phyloP scores from a whole-genome alignment of 495 filamentous ascomycete genomes.

The Aspergillus wentii region DNA sequence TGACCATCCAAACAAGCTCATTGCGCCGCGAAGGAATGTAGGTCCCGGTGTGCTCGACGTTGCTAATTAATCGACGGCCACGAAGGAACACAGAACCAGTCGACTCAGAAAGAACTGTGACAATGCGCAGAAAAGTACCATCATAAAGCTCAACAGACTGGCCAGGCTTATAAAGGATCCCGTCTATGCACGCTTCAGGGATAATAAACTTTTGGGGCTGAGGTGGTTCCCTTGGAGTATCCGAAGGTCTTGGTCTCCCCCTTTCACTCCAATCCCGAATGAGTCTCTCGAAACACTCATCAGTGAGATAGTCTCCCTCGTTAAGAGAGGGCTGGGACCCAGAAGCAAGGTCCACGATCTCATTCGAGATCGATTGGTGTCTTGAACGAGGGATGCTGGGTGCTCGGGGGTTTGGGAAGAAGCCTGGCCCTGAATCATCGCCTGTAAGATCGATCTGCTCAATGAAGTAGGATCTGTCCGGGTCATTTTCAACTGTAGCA shows the following conservation, averaged over 20 bases:
- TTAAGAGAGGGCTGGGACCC: constrained; percentile 2
- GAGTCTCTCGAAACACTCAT: constrained; percentile 13
- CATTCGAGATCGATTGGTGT: not conserved
- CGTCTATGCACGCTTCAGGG: constrained; percentile 19
- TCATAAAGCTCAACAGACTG: constrained; percentile 19
- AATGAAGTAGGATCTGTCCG: constrained; percentile 7
- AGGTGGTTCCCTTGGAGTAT: not conserved
- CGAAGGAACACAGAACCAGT: constrained; percentile 10
- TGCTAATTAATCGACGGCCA: constrained; percentile 15
- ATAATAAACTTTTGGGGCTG: constrained; percentile 15
- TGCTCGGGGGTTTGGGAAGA: too few relatives aligned
- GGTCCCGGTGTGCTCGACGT: constrained; percentile 2
- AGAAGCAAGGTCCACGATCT: constrained; percentile 7
- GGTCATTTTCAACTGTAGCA: constrained; percentile 11
- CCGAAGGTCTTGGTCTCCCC: too few relatives aligned
- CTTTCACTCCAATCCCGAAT: constrained; percentile 6
- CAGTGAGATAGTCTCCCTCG: constrained; percentile 19
- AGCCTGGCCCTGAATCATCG: not conserved
- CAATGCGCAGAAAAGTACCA: constrained; percentile 15
- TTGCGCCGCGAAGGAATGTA: constrained; percentile 15
- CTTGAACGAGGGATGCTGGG: too few relatives aligned
- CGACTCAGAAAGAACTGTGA: constrained; percentile 3
- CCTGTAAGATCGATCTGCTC: not conserved
- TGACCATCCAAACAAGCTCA: constrained; percentile 24
- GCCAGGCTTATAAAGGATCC: constrained; percentile 15